Evolutionary conservation across 2,329 filamentous ascomycete genomes (phyloP).

Genomic region (Fusarium sp.): DNA sequence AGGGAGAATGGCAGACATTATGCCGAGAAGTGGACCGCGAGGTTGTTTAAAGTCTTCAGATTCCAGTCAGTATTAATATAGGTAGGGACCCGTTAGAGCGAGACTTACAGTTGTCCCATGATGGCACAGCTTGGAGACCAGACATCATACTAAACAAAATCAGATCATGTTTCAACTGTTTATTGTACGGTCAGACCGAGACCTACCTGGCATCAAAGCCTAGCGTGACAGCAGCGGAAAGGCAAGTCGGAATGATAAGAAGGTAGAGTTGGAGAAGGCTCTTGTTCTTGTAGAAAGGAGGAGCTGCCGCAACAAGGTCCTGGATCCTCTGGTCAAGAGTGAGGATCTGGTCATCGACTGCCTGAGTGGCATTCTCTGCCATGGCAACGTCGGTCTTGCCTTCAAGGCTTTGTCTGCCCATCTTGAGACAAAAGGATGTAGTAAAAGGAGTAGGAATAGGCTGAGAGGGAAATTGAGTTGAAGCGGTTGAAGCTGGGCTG

Average conservation of each 20-base stretch:
- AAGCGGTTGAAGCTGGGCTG: too few relatives aligned
- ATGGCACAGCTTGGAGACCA: constrained; percentile 34
- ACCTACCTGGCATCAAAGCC: constrained; percentile 57
- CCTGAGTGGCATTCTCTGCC: not conserved
- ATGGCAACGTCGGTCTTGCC: not conserved
- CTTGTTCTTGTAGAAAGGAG: constrained; percentile 21
- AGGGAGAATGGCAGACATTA: too few relatives aligned
- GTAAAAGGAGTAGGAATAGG: not conserved
- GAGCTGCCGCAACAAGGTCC: not conserved
- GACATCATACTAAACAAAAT: constrained; percentile 52
- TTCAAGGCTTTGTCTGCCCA: not conserved
- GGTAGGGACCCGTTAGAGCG: too few relatives aligned
- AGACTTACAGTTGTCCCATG: too few relatives aligned
- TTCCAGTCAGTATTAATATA: too few relatives aligned
- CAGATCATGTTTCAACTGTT: too few relatives aligned
- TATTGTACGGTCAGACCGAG: too few relatives aligned
- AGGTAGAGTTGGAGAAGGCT: constrained; percentile 28
- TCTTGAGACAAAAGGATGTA: not conserved
- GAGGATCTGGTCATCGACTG: not conserved
- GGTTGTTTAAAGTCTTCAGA: too few relatives aligned
- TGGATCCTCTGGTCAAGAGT: not conserved
- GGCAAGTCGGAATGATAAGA: constrained; percentile 26
- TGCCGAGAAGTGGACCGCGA: too few relatives aligned
- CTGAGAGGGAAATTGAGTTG: too few relatives aligned
- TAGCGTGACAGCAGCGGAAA: constrained; percentile 28